These are phyloP conservation scores for Neurospora sp. DNA, from an alignment of 495 filamentous ascomycete genomes.

Conservation along the genomic window DNA sequence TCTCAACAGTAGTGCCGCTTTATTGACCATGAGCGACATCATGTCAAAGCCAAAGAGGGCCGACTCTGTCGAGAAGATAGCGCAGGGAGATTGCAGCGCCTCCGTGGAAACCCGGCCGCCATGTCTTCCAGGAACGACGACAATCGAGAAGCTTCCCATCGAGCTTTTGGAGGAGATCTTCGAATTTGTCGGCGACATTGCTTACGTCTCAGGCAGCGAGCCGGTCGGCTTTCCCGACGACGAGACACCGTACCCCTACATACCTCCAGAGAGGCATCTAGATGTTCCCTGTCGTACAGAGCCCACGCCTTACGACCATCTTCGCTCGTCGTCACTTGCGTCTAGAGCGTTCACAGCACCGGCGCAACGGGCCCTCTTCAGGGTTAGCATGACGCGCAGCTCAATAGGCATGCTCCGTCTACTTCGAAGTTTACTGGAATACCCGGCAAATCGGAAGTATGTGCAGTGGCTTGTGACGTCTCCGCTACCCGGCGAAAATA, in stretches of 20 bases:
- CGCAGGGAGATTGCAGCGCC: background rate
- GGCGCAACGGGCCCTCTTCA: background rate
- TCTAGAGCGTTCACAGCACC: background rate
- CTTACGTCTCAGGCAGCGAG: background rate
- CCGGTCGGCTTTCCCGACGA: background rate
- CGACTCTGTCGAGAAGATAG: background rate
- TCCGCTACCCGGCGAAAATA: background rate
- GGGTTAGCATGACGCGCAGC: background rate
- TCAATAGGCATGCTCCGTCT: background rate
- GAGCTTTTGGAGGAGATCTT: background rate
- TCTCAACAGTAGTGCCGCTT: background rate
- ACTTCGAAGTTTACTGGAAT: background rate
- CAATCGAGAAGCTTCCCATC: background rate
- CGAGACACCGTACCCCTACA: background rate
- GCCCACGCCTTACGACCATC: background rate
- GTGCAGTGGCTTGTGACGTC: background rate
- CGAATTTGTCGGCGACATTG: background rate
- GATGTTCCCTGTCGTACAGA: background rate
- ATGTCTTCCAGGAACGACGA: background rate
- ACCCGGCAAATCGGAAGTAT: background rate
- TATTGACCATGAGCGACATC: background rate
- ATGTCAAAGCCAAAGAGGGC: background rate
- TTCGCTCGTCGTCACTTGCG: background rate
- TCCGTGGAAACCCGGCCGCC: background rate
- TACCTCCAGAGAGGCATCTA: background rate